Evolutionary conservation across 495 filamentous ascomycete species (phyloP).

Genomic region (Tuber microsphaerosporum): DNA sequence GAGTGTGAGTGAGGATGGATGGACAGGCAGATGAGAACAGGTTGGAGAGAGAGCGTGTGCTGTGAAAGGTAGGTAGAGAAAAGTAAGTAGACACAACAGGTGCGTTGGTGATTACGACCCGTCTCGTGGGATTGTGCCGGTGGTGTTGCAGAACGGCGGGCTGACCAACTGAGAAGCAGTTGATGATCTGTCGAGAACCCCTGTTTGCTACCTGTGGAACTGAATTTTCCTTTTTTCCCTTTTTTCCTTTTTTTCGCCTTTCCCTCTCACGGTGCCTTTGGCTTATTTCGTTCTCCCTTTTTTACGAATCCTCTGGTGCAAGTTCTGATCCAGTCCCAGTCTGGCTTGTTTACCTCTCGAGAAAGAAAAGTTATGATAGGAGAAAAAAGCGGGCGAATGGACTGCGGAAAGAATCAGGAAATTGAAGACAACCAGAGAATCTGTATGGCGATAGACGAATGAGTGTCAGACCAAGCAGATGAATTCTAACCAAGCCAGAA

Average conservation of each 20-base stretch:
- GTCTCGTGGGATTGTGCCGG: slow-evolving; percentile 39
- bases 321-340: neutral
- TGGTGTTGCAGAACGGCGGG: slow-evolving; percentile 37
- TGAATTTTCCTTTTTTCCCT: slow-evolving; percentile 11
- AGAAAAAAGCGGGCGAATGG: neutral
- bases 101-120: slow-evolving; percentile 39
- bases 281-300: neutral
- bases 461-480: slow-evolving; percentile 27
- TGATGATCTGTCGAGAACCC: slow-evolving; percentile 37
- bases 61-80: slow-evolving; percentile 26
- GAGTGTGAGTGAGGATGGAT: slow-evolving; percentile 1
- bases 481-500: slow-evolving; percentile 27
- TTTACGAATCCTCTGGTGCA: neutral
- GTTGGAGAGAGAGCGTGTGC: slow-evolving; percentile 23
- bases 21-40: slow-evolving; percentile 9
- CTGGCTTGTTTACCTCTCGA: neutral
- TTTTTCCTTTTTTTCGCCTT: neutral
- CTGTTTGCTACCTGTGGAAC: slow-evolving; percentile 14
- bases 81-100: slow-evolving; percentile 4
- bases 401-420: neutral
- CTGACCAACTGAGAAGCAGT: slow-evolving; percentile 33
- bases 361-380: neutral
- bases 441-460: slow-evolving; percentile 31
- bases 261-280: neutral
- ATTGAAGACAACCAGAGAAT: neutral